Conservation (phyloP, 495 filamentous ascomycete genomes). For the Alectoria sarmentosa region DNA sequence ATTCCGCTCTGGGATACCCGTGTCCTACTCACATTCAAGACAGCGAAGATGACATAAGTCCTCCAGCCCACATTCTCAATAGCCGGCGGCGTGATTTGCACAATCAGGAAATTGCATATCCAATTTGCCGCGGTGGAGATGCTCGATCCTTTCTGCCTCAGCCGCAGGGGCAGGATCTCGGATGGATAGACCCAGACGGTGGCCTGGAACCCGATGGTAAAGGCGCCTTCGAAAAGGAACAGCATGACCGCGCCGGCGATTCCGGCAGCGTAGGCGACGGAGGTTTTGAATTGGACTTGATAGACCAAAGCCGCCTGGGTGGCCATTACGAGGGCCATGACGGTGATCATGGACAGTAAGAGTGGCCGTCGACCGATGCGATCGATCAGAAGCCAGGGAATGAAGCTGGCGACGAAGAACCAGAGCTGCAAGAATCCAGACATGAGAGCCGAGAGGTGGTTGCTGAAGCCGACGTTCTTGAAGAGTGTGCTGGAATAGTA, state of each 20-base stretch:
- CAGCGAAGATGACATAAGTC: constrained; percentile 45
- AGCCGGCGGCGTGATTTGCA: constrained; percentile 43
- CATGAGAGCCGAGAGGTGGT: constrained; percentile 25
- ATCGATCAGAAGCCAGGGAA: constrained; percentile 30
- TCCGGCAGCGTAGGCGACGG: constrained; percentile 12
- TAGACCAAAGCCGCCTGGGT: constrained; percentile 25
- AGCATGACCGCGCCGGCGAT: constrained; percentile 25
- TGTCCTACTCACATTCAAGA: constrained; percentile 30
- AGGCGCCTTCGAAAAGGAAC: constrained; percentile 29
- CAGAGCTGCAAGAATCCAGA: constrained; percentile 29
- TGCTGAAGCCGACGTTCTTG: constrained; percentile 25
- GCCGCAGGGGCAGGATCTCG: constrained; percentile 30
- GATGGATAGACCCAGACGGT: constrained; percentile 34
- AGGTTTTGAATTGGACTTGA: constrained; percentile 22
- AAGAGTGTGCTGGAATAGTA: constrained; percentile 28
- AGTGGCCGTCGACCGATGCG: constrained; percentile 26
- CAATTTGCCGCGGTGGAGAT: constrained; percentile 31
- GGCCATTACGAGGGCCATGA: constrained; percentile 28
- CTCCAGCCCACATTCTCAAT: constrained; percentile 41
- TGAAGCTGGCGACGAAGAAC: constrained; percentile 30
- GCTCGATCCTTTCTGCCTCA: constrained; percentile 29
- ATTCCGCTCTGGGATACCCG: neutral
- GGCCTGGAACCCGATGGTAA: constrained; percentile 28
- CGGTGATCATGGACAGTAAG: constrained; percentile 25
- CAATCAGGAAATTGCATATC: constrained; percentile 37